Evolutionary conservation across 148 eudicot genomes (phyloP), one percentile per base, ranked within the genome.

Genomic region (Cornus florida): DNA sequence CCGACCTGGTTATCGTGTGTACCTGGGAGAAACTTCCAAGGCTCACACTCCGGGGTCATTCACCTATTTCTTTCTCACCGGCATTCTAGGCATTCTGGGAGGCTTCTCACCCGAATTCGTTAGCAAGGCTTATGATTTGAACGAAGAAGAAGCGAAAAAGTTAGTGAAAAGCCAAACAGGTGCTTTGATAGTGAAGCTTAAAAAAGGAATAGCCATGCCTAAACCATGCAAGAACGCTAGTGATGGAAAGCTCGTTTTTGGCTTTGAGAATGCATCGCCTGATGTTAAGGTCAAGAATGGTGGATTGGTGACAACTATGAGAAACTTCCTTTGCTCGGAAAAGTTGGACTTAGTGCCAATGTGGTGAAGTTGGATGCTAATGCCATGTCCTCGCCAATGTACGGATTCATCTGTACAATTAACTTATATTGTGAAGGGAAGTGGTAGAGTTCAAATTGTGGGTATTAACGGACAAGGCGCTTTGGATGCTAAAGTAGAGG

Each of bases 11-110:
- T 12, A 33, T 86, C 4, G 75, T 90, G 0, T 88, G 84, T n/a
- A n/a, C 82, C 70, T 90, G 0, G 93, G 91, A 7, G 86, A 88
- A 62, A 86, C 85, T n/a, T 70, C 14, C 7, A 69, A 74, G 10
- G 72, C 83, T 0, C 53, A 50, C 3, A 78, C 43, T 3, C 82
- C 84, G 0, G 89, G 89, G n/a, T n/a, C 75, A 17, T 72, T 88
- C 70, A 83, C 82, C 65, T 86, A 86, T 38, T 69, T 69, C 60
- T 43, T 81, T 46, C 16, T 90, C n/a, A 38, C 89, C 0, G 91
- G 93, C n/a, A 60, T 73, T 0, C n/a, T 78, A 3, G 82, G 87
- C 10, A 0, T 86, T 11, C 62, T 86, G 10, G 48, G 38, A 14
- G 82, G 86, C 22, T 90, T 85, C 39, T 77, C 88, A 7, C 7